Evolutionary conservation across 306 rosid species (phyloP).

Genomic region (Senna siamea): DNA sequence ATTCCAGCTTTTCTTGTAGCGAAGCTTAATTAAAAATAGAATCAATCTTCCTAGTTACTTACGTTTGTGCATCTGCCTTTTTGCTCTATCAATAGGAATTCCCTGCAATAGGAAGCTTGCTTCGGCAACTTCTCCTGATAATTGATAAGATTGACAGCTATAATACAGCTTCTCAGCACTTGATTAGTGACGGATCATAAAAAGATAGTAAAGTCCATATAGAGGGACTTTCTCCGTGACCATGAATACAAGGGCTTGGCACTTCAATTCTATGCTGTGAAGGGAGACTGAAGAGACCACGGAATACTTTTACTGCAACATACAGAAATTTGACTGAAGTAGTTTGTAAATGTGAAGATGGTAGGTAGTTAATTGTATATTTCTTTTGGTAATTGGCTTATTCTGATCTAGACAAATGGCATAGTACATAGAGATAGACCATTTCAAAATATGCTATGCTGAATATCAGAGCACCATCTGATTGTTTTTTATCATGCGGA

Average conservation of each 20-base stretch:
- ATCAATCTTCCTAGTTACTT: not conserved
- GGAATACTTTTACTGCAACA: not conserved
- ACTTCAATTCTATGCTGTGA: not conserved
- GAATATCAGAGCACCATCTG: not conserved
- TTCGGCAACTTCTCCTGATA: conserved; percentile 28
- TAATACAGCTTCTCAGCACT: not conserved
- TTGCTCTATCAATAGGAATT: conserved; percentile 18
- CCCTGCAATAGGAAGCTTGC: conserved; percentile 5
- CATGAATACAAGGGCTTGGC: conserved; percentile 9
- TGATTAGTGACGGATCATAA: not conserved
- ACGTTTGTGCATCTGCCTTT: not conserved
- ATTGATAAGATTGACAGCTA: too few species aligned
- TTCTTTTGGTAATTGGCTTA: not conserved
- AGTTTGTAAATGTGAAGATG: conserved; percentile 2
- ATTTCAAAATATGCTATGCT: not conserved
- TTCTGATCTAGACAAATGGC: too few species aligned
- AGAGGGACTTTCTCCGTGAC: not conserved
- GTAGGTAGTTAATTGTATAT: not conserved
- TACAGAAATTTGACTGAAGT: not conserved
- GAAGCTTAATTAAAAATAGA: not conserved
- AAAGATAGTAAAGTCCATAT: not conserved
- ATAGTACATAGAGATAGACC: not conserved
- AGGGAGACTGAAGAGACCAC: not conserved
- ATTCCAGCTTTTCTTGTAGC: not conserved
- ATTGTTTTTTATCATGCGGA: not conserved